Evolutionary conservation across 805 yeast species (phyloP).

Genomic region (Kazachstania taianensis): DNA sequence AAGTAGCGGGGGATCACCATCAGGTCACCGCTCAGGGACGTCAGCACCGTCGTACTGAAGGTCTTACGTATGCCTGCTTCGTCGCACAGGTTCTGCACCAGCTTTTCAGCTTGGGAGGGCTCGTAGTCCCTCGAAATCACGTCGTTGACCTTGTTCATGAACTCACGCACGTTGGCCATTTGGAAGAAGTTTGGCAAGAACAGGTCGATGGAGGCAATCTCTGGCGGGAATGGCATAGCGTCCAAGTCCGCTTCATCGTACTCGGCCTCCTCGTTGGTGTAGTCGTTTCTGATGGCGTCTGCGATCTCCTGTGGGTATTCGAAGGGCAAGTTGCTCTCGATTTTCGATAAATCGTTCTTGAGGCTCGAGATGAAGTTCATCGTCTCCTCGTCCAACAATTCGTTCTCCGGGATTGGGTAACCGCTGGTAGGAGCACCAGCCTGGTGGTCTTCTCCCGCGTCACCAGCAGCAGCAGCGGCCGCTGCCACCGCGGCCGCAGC

Average conservation of each 20-base stretch:
- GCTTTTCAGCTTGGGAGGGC: constrained; percentile 34
- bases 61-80: constrained; percentile 35
- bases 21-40: constrained; percentile 37
- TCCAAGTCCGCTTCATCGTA: constrained; percentile 23
- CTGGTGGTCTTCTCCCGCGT: constrained; percentile 23
- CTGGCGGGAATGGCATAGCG: constrained; percentile 28
- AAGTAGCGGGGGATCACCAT: constrained; percentile 34
- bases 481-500: constrained; percentile 3
- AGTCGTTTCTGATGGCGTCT: constrained; percentile 27
- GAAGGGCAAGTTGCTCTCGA: constrained; percentile 18
- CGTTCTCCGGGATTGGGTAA: constrained; percentile 28
- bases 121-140: constrained; percentile 34
- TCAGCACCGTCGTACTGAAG: constrained; percentile 35
- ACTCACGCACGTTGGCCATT: constrained; percentile 20
- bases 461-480: constrained; percentile 2
- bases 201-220: constrained; percentile 23
- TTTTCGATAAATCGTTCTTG: constrained; percentile 20
- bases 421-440: constrained; percentile 22
- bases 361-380: constrained; percentile 27
- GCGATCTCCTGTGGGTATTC: constrained; percentile 29
- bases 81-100: constrained; percentile 32
- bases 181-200: constrained; percentile 28
- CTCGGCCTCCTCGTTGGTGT: constrained; percentile 22
- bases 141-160: constrained; percentile 30
- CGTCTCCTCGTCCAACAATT: constrained; percentile 29